A percentile compares a stretch with the other conserved stretches of the same genome.
Conservation (phyloP, 2,329 filamentous ascomycete species). For the Claviceps quebecensis region DNA sequence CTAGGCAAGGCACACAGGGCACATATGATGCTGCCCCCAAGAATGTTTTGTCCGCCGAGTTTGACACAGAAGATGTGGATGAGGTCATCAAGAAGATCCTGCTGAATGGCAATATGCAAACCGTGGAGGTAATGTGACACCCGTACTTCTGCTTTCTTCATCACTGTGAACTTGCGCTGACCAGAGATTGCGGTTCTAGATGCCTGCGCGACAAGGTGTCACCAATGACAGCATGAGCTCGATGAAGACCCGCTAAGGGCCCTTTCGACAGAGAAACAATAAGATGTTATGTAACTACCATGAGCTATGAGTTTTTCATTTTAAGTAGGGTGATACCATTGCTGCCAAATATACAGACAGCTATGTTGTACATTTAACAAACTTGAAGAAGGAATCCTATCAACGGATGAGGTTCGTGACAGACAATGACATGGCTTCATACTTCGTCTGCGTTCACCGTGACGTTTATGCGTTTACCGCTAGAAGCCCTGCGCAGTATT, state of each 20-base stretch:
- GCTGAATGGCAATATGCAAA: conserved; percentile 57
- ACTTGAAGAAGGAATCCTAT: neutral
- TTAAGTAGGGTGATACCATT: neutral
- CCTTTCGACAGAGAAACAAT: neutral
- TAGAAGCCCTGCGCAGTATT: too few relatives aligned
- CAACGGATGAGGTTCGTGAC: neutral
- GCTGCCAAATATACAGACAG: neutral
- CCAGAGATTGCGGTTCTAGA: conserved; percentile 19
- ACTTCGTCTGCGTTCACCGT: neutral
- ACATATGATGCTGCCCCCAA: conserved; percentile 65
- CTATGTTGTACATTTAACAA: neutral
- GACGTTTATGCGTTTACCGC: too few relatives aligned
- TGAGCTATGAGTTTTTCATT: neutral
- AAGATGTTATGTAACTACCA: neutral
- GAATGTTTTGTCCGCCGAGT: conserved; percentile 65
- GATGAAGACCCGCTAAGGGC: conserved; percentile 25
- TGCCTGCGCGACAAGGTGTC: conserved; percentile 35
- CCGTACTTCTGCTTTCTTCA: conserved; percentile 3
- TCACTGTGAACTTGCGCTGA: neutral
- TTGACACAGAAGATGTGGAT: conserved; percentile 67
- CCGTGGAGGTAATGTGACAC: conserved; percentile 30
- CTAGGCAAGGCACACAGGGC: conserved; percentile 75
- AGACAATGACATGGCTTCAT: neutral
- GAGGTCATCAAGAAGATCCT: conserved; percentile 73
- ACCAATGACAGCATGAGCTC: conserved; percentile 39